Evolutionary conservation across 1,284 basidiomycete species (phyloP).

Genomic region (Kalmanozyma brasiliensis): DNA sequence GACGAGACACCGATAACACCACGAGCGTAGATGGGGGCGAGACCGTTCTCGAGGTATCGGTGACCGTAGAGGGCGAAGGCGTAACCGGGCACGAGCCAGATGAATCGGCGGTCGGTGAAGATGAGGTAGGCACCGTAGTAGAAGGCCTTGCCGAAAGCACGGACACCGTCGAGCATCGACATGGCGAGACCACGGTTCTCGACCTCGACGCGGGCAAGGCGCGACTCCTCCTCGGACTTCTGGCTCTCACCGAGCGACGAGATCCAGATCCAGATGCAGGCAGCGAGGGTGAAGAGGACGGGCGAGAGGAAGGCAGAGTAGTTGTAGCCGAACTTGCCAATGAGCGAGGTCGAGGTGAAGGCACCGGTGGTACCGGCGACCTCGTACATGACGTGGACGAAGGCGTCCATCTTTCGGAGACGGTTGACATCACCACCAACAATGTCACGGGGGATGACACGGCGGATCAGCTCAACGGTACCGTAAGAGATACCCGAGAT

Average conservation of each 20-base stretch:
- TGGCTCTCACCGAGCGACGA: constrained; percentile 50
- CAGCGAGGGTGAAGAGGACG: constrained; percentile 62
- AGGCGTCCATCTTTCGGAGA: constrained; percentile 68
- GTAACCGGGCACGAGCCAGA: constrained; percentile 68
- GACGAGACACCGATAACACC: constrained; percentile 65
- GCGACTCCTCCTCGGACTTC: constrained; percentile 29
- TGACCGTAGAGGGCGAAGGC: constrained; percentile 68
- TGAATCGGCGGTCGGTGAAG: constrained; percentile 63
- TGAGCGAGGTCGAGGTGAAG: constrained; percentile 67
- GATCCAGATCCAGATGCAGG: constrained; percentile 57
- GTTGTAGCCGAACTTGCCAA: constrained; percentile 68
- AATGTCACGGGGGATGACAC: constrained; percentile 67
- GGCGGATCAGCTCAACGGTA: constrained; percentile 69
- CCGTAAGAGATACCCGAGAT: constrained; percentile 67
- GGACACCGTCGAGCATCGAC: constrained; percentile 53
- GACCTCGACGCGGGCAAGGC: constrained; percentile 33
- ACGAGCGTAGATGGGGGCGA: constrained; percentile 68
- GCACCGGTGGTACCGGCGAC: constrained; percentile 69
- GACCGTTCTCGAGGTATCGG: constrained; percentile 68
- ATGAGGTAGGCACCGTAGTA: constrained; percentile 65
- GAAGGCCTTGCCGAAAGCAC: constrained; percentile 64
- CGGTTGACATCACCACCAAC: constrained; percentile 63
- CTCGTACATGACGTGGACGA: constrained; percentile 69
- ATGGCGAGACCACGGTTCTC: constrained; percentile 32
- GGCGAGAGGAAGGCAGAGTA: constrained; percentile 66